phyloP scores from a whole-genome alignment of 73 alveolate species.

The Tetrahymena thermophila region DNA sequence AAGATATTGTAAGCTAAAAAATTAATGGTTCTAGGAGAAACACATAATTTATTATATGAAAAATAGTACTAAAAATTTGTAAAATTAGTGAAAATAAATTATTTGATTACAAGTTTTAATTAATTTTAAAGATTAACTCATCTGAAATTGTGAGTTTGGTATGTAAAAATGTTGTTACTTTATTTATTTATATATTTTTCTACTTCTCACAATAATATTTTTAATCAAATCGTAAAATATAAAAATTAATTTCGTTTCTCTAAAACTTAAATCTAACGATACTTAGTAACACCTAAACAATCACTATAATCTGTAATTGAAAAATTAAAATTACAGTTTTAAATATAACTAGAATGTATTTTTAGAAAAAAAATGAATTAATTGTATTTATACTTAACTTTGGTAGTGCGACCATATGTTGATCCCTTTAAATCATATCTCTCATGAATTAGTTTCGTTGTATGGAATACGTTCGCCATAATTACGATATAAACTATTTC shows the following conservation, averaged over 20 bases:
- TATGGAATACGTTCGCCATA: conserved; percentile 67
- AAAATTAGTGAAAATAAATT: not conserved
- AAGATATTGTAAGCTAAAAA: not conserved
- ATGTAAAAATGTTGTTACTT: not conserved
- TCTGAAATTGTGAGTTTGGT: too few species aligned
- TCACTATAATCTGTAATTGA: not conserved
- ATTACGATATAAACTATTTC: conserved; percentile 54
- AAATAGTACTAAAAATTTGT: too few species aligned
- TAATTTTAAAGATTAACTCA: not conserved
- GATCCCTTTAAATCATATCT: conserved; percentile 88
- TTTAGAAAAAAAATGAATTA: not conserved
- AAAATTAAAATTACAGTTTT: not conserved
- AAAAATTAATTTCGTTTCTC: too few species aligned
- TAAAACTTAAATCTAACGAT: too few species aligned
- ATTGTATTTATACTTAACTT: conserved; percentile 10
- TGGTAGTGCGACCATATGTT: conserved; percentile 61
- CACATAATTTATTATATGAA: too few species aligned
- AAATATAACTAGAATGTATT: too few species aligned
- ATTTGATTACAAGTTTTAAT: not conserved
- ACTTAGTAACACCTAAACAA: too few species aligned
- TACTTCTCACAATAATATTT: too few species aligned
- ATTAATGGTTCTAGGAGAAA: not conserved
- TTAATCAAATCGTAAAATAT: too few species aligned
- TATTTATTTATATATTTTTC: too few species aligned
- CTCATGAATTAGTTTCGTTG: conserved; percentile 48